Evolutionary conservation across 208 protist genomes (phyloP), one percentile per base, ranked within the genome.

Genomic region (Jaenimonas drosophilae): DNA sequence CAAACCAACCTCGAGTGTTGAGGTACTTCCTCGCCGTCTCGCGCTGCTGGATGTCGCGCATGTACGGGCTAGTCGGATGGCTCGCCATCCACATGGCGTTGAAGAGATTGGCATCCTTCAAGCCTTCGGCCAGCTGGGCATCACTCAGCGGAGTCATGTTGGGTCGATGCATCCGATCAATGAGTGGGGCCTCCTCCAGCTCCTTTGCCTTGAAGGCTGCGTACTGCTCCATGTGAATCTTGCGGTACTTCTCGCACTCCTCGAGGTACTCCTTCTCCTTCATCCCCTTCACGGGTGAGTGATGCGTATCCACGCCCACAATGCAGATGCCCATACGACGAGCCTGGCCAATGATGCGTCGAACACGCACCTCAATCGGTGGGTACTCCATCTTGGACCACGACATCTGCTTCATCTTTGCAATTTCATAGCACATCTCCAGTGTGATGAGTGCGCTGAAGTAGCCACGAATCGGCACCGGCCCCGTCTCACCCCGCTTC

Each of bases 371-470:
- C 49, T 94, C 82, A 37, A 94, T 84, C 7, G 75, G 75, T 29
- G 77, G 79, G 50, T 83, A 85, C 60, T 94, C 82, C 9, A 77
- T 46, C 29, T 58, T 60, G 12, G 59, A 68, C 70, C 77, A 88
- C 47, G 49, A 79, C 45, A 84, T 78, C 57, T 85, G 75, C 60
- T 88, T 91, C 64, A 90, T 86, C 60, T 89, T 91, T 2, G 86
- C 81, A 25, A 94, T 90, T 53, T 94, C 78, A 54, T 91, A 94
- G 21, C 69, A 70, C 82, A 91, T 90, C 45, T 94, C 78, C n/a
- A 94, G 56, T n/a, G 86, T 94, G 20, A 94, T 70, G 50, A 87
- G 61, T 12, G 76, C 76, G 40, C 70, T 77, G 66, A 80, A 94
- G 56, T 64, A 52, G 2, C 74, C 73, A 5, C 61, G 59, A 27